These are phyloP conservation scores for Fonsecaea erecta DNA, from an alignment of 2,329 filamentous ascomycete genomes.

Conservation along the genomic window DNA sequence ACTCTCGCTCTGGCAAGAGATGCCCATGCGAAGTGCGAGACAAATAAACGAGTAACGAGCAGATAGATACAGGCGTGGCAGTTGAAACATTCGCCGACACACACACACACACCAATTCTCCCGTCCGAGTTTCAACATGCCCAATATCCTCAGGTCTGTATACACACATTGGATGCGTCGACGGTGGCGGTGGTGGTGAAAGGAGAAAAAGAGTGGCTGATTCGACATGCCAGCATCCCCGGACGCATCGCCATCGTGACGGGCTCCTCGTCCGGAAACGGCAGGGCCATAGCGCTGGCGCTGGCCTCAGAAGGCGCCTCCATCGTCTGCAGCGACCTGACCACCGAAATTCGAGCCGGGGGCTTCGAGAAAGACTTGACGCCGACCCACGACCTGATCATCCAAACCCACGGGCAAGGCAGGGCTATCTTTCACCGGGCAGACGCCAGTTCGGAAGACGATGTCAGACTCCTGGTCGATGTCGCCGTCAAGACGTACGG, in stretches of 20 bases:
- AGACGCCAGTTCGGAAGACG: constrained; percentile 47
- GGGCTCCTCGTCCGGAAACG: constrained; percentile 53
- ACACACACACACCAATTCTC: background rate
- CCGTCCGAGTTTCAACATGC: background rate
- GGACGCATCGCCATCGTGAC: constrained; percentile 51
- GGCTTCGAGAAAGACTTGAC: background rate
- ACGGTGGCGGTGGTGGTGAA: too few species aligned
- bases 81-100: background rate
- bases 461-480: constrained; percentile 47
- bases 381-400: constrained; percentile 49
- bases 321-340: constrained; percentile 51
- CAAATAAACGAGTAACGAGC: too few species aligned
- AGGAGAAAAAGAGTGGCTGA: background rate
- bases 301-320: constrained; percentile 48
- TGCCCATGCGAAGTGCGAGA: background rate
- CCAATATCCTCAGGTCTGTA: background rate
- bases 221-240: constrained; percentile 1
- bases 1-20: background rate
- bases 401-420: constrained; percentile 39
- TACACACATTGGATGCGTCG: background rate
- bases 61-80: background rate
- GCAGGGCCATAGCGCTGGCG: constrained; percentile 51
- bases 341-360: constrained; percentile 2
- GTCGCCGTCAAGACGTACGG: constrained; percentile 45
- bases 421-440: constrained; percentile 51